Evolutionary conservation across 2,329 filamentous ascomycete genomes (phyloP).

Genomic region (Colletotrichum siamense): DNA sequence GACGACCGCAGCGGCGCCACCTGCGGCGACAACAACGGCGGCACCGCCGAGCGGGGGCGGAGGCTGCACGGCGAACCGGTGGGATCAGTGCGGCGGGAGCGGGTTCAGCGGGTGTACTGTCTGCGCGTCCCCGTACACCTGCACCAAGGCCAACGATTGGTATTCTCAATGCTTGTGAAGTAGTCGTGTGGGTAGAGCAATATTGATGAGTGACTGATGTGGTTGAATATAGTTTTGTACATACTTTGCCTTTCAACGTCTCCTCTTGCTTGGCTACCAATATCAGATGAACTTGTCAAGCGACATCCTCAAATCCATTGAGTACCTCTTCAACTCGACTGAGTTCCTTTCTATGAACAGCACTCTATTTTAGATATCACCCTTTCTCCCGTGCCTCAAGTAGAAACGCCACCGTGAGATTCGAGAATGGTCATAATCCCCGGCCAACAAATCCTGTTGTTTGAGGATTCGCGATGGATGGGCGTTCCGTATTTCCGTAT

Average conservation of each 20-base stretch:
- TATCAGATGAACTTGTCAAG: neutral
- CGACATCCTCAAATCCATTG: neutral
- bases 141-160: constrained; percentile 17
- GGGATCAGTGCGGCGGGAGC: constrained; percentile 26
- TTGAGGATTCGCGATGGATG: neutral
- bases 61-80: constrained; percentile 9
- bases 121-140: constrained; percentile 20
- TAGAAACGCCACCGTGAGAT: neutral
- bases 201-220: neutral
- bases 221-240: neutral
- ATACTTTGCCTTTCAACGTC: neutral
- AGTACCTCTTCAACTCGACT: neutral
- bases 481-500: neutral
- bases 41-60: constrained; percentile 1
- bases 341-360: neutral
- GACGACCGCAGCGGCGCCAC: constrained; percentile 4
- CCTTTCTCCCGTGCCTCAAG: too few species aligned
- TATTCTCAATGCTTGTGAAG: constrained; percentile 24
- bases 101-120: constrained; percentile 18
- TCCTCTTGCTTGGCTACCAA: accelerated
- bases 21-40: constrained; percentile 16
- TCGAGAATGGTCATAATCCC: neutral
- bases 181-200: accelerated
- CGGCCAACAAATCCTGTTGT: neutral
- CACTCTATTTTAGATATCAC: too few species aligned